Evolutionary conservation across 306 rosid species (phyloP), one percentile per base, ranked within the genome.

Genomic region (Geum urbanum): DNA sequence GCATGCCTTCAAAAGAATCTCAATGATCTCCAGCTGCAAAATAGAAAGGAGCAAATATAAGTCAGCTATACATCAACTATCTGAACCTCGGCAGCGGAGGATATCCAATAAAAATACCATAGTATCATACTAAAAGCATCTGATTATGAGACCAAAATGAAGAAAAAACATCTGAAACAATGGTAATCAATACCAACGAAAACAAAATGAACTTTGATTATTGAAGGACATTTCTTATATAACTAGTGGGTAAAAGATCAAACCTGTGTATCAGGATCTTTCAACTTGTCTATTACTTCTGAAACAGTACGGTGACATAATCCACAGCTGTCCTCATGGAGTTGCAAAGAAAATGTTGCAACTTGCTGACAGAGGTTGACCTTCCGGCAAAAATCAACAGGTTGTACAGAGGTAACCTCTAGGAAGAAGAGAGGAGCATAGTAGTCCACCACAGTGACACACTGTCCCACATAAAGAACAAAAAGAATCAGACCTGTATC

Each of bases 241-340:
- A 18, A 59, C 44, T 22, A 66, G n/a, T 59, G 2, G 45, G 69
- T 12, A 35, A 50, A 65, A 71, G 13, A 70, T 51, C 79, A 61
- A 63, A 91, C 99, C 95, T 91, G 79, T 1, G 88, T 86, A 76
- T 84, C 91, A 32, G 96, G 96, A 77, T 94, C 92, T 73, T 83
- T 76, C 82, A 94, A 56, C 89, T 88, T 94, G 49, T 27, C 68
- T 77, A 83, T 50, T 66, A 88, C 61, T 47, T 80, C 85, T 37
- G 92, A 80, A 79, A 94, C 72, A 48, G 92, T 70, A 32, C 76
- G 86, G 77, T 88, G 79, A 75, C 99, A 88, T 65, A 85, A 77
- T 13, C 40, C 91, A 70, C 97, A 91, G 76, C 87, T 78, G 74
- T 91, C 82, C 74, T 87, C 87, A 49, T 72, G 81, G 77, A 88